Percentiles rank a stretch among this genome's conserved stretches.
Evolutionary conservation across 768 basidiomycete species (phyloP).

Genomic region (Sarcodon sp.): DNA sequence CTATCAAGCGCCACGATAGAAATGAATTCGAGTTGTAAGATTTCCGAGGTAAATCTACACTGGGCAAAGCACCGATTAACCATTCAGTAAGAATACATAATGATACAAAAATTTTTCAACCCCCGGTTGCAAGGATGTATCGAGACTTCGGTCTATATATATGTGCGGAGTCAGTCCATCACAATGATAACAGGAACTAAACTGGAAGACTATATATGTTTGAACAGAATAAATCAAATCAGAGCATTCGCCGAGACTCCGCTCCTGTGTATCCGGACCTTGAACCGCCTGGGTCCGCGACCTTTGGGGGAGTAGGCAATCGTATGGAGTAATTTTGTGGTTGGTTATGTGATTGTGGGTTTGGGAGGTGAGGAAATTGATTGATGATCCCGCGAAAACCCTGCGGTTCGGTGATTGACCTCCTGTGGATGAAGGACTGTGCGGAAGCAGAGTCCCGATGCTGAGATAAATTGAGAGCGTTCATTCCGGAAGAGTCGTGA

Average conservation of each 20-base stretch:
- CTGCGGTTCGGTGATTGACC: slow-evolving; percentile 46
- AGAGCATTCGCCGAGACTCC: background rate
- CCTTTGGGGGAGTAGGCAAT: slow-evolving; percentile 28
- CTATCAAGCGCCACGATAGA: background rate
- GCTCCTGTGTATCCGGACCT: slow-evolving; percentile 3
- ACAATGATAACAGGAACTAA: no score
- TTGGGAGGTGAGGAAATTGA: slow-evolving; percentile 35
- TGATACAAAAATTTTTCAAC: no score
- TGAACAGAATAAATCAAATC: background rate
- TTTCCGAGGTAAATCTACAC: no score
- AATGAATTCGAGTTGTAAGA: background rate
- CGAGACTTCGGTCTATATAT: no score
- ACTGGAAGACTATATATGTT: no score
- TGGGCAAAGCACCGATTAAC: no score
- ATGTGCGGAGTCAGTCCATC: no score
- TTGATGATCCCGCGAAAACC: slow-evolving; percentile 33
- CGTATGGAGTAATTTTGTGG: slow-evolving; percentile 15
- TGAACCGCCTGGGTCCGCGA: slow-evolving; percentile 18
- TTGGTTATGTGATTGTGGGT: slow-evolving; percentile 25
- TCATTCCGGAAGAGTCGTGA: slow-evolving; percentile 14
- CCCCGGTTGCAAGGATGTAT: no score
- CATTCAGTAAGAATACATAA: no score
- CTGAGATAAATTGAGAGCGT: slow-evolving; percentile 22
- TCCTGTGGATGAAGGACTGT: slow-evolving; percentile 42
- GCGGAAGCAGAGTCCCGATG: slow-evolving; percentile 21